Base-by-base conservation (phyloP, 169 alveolate species). In the Theileria parva region DNA sequence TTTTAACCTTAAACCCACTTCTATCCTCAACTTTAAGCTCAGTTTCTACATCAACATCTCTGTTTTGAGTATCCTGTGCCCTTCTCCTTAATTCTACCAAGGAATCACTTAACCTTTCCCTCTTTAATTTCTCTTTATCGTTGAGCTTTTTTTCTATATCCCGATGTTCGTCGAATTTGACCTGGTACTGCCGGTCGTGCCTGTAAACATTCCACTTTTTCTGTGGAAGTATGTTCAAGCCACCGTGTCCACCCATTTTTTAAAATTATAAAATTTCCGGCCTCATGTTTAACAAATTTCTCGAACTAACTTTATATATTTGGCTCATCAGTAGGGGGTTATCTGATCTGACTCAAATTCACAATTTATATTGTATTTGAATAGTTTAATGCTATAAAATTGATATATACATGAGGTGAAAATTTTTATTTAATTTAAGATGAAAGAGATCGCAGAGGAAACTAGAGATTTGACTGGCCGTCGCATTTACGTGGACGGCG, bases 181-280 rank as follows among this genome's bases (percentile, higher is more conserved):
- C 96, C 79, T 92, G 90, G 77, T 78, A 87, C 70, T 91, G 91
- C 68, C 92, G 92, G 78, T 95, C 97, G 63, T 88, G 88, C 37
- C 97, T 73, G 68, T 95, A 95, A 30, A 94, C 94, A 81, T 95
- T 94, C 98, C 97, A 95, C 74, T 92, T 92, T 91, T 95, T 95
- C 86, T 95, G 95, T 48, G 98, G 98, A 30, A 95, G 89, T 27
- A 95, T 95, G 81, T 95, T 95, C 44, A 95, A 79, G 5, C 98
- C 98, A 21, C 98, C 98, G 75, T 95, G 98, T 12, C 98, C 97
- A 48, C 98, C 98, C 98, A 95, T 95, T 13, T 48, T 44, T 57
- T 57, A 57, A 57, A 57, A 57, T 8, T 57, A 57, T 25, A 57
- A 21, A 57, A 13, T 21, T 57, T 57, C 11, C 27, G 28, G 8